Evolutionary conservation across 2,329 filamentous ascomycete species (phyloP).

Genomic region (Cladophialophora exuberans): DNA sequence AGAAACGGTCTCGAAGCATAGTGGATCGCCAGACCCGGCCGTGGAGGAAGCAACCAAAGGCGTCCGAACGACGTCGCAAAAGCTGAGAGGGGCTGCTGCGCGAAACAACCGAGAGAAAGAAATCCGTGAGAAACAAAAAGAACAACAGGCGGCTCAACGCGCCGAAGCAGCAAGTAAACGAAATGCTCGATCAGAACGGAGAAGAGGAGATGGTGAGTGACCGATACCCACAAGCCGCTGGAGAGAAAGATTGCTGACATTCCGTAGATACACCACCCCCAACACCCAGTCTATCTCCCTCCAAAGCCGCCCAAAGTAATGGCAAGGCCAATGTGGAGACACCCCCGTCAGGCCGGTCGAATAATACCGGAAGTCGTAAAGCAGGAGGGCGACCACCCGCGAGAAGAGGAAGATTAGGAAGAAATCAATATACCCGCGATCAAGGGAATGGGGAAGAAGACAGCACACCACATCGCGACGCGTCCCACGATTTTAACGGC

Average conservation of each 20-base stretch:
- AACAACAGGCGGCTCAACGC: constrained; percentile 69
- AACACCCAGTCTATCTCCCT: constrained; percentile 62
- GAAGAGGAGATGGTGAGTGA: constrained; percentile 74
- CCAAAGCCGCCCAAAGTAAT: constrained; percentile 46
- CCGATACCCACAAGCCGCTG: neutral
- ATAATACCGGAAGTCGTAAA: constrained; percentile 64
- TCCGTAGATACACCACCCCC: constrained; percentile 70
- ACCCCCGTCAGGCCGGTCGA: constrained; percentile 42
- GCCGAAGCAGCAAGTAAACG: constrained; percentile 77
- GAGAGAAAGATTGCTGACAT: constrained; percentile 3
- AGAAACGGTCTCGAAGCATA: constrained; percentile 57
- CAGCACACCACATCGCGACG: constrained; percentile 34
- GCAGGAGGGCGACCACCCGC: constrained; percentile 62
- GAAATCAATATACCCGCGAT: constrained; percentile 83
- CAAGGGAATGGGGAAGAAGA: constrained; percentile 61
- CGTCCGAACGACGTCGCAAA: constrained; percentile 51
- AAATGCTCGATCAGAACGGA: constrained; percentile 78
- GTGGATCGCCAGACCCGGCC: constrained; percentile 46
- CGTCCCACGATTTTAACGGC: constrained; percentile 32
- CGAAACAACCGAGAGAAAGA: constrained; percentile 58
- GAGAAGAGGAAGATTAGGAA: constrained; percentile 68
- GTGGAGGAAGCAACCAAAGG: constrained; percentile 63
- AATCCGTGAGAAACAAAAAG: constrained; percentile 58
- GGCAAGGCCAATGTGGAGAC: constrained; percentile 48
- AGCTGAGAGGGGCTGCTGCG: constrained; percentile 58